Evolutionary conservation across 805 yeast species (phyloP), one percentile per base, ranked within the genome.

Genomic region (Ogataea saltuana): DNA sequence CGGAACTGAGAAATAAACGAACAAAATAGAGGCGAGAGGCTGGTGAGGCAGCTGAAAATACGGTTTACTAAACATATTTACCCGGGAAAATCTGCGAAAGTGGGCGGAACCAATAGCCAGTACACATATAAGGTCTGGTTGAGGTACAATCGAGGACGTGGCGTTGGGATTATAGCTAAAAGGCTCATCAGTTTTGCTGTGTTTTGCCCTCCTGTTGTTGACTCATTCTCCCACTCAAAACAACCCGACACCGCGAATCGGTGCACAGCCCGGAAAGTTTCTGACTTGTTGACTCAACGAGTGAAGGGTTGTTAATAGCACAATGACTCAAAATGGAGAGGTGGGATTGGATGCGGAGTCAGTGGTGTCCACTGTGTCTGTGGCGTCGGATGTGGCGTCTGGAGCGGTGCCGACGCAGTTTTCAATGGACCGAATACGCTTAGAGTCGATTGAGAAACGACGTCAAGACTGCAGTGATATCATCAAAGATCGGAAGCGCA

Each of bases 401-500:
- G n/a, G n/a, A n/a, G n/a, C 25, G 9, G 29, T 22, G n/a, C 21
- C 38, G 6, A n/a, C 38, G 17, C 38, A 34, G 21, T 44, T 33
- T 19, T 60, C 66, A 26, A 62, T 69, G 68, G 74, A 70, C 38
- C 53, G 69, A 45, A 64, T 72, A 41, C 72, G 78, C 20, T 55
- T 65, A 26, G 79, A 74, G 39, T 66, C 74, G 19, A 65, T 74
- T 26, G 78, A 72, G 39, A 64, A 65, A 49, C 64, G 77, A 43
- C 60, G 72, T 20, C 70, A 67, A 33, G 67, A 63, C 25, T 69
- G 76, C 34, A 47, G 65, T 33, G 72, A 69, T 37, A 62, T 78
- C n/a, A 64, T 78, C 10, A 67, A 70, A 46, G 67, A 68, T 33
- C 67, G 88, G 37, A 79, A 79, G 53, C 65, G 81, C 20, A 79